Conservation (phyloP, 345 rosid genomes). For the Murraya paniculata region DNA sequence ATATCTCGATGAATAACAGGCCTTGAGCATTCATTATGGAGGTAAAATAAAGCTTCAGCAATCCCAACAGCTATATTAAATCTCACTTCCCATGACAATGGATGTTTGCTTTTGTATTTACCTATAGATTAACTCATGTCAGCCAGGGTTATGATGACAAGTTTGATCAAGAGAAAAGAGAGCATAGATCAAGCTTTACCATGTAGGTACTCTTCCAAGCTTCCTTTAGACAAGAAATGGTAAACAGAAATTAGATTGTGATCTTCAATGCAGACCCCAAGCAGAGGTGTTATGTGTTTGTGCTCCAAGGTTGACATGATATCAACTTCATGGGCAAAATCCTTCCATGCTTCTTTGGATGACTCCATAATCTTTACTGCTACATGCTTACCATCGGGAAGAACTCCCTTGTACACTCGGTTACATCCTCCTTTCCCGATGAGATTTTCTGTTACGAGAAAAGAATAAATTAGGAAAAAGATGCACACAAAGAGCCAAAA, state of each 20-base stretch:
- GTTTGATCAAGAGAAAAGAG: background rate
- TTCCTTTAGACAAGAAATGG: conserved; percentile 63
- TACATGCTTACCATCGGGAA: conserved; percentile 63
- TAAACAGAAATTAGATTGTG: conserved; percentile 64
- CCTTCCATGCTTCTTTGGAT: conserved; percentile 54
- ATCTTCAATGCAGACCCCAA: conserved; percentile 60
- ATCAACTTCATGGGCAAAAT: conserved; percentile 68
- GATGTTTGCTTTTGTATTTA: conserved; percentile 28
- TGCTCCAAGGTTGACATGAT: conserved; percentile 72
- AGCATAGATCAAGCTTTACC: conserved; percentile 40
- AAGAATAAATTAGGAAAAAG: conserved; percentile 18
- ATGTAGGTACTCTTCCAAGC: conserved; percentile 74
- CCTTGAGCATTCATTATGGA: conserved; percentile 60
- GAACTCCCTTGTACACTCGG: conserved; percentile 68
- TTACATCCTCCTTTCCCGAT: conserved; percentile 86
- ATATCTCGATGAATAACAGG: conserved; percentile 92
- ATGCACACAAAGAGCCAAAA: background rate
- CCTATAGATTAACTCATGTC: conserved; percentile 28
- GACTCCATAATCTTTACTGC: conserved; percentile 77
- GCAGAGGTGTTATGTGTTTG: conserved; percentile 54
- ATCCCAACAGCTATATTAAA: conserved; percentile 57
- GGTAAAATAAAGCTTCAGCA: conserved; percentile 71
- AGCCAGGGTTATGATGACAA: conserved; percentile 2
- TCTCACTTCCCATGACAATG: conserved; percentile 64
- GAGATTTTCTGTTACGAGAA: conserved; percentile 46